Base-by-base conservation (phyloP, 345 rosid genomes). In the Anastatica hierochuntica region DNA sequence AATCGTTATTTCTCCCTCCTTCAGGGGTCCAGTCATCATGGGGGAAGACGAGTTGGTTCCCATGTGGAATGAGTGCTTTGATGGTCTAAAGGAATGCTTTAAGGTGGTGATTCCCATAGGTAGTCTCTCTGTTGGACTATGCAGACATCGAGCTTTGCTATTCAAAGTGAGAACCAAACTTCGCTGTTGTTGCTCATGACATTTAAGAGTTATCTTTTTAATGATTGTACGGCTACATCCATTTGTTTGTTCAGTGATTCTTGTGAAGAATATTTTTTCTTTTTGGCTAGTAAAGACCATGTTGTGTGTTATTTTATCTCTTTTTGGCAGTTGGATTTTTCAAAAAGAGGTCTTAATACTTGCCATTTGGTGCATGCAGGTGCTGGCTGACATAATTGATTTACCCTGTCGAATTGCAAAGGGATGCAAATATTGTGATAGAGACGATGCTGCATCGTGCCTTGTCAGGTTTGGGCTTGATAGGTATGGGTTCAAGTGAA, bases 371-470 rank as follows among this genome's bases (percentile, higher is more conserved):
- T 67, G 38, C 63, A 19, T 72, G 68, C 72, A 94, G 99, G 92
- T 94, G 21, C 76, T 94, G 37, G 95, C 99, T 48, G 99, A 94
- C 61, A 59, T 77, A 13, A 80, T 94, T 70, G 92, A 88, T 79
- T 67, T 94, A 62, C 99, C 99, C 7, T 88, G 97, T 79, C 97
- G 99, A 50, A 85, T 88, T 74, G 99, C 92, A 14, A 94, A 79
- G 63, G 97, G 99, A 39, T 94, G 99, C 79, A 94, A 74, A 66
- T 85, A 88, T 75, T 94, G 99, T 62, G 79, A 69, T 60, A 74
- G 83, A 59, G 80, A 77, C 49, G 82, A 94, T 76, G 97, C 94
- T 61, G 71, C 99, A 43, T 94, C 99, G 8, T 88, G 99, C 73
- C 97, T 94, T 66, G 94, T 94, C 70, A 85, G 89, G 43, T 88